These are phyloP conservation scores for Tetrapisispora arboricola DNA, from an alignment of 805 yeast genomes.

Conservation along the genomic window DNA sequence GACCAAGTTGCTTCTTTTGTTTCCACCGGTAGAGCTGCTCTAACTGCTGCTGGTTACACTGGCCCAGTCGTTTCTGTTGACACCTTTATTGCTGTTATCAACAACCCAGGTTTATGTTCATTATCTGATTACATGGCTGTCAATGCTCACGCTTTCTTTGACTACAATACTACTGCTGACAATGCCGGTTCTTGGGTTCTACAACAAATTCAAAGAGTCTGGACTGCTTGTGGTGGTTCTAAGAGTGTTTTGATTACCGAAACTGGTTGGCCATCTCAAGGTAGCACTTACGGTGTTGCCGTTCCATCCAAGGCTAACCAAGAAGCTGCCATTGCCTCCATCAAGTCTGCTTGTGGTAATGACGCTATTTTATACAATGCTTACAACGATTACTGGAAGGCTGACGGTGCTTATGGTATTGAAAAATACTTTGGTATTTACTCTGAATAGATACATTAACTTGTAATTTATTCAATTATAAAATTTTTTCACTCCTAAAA, in stretches of 20 bases:
- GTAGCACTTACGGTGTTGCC: slow-evolving; percentile 71
- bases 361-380: slow-evolving; percentile 72
- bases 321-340: slow-evolving; percentile 57
- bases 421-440: slow-evolving; percentile 86
- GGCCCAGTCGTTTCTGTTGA: slow-evolving; percentile 94
- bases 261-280: slow-evolving; percentile 96
- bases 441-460: slow-evolving; percentile 4
- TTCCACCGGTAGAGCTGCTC: slow-evolving; percentile 56
- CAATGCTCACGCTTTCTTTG: slow-evolving; percentile 97
- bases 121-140: slow-evolving; percentile 88
- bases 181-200: slow-evolving; percentile 88
- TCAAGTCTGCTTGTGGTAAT: slow-evolving; percentile 54
- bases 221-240: slow-evolving; percentile 66
- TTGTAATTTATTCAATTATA: background rate
- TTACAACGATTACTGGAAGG: slow-evolving; percentile 82
- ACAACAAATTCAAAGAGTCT: slow-evolving; percentile 83
- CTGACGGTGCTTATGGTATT: slow-evolving; percentile 56
- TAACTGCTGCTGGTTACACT: slow-evolving; percentile 71
- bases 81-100: slow-evolving; percentile 88
- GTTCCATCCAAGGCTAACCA: slow-evolving; percentile 75
- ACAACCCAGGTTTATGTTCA: slow-evolving; percentile 88
- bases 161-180: slow-evolving; percentile 65
- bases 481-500: background rate
- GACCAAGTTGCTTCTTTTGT: slow-evolving; percentile 60
- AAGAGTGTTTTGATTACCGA: slow-evolving; percentile 77